Base-by-base conservation (phyloP, 768 basidiomycete genomes). In the Nevesoporus exiguus region DNA sequence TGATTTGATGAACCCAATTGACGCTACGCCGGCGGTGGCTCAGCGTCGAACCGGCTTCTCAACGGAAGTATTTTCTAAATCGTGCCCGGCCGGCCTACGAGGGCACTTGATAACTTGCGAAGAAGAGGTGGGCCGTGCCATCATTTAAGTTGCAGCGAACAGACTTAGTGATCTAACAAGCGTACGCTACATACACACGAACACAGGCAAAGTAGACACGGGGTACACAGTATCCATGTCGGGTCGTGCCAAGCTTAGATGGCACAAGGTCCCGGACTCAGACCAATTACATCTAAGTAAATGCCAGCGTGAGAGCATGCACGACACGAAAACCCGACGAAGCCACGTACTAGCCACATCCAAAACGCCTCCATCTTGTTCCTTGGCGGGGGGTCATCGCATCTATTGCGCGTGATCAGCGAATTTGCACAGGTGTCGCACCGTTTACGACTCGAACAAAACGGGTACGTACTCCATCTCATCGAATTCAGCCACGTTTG, bases 311-410 rank as follows among this genome's bases (percentile, higher is more conserved):
- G 9, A 39, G 25, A 3, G 30, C 34, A 25, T 21, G 37, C 4
- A 10, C 14, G 14, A 40, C 14, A 21, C n/a, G 4, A 14, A 3
- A 19, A n/a, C 14, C 21, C 19, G 11, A 21, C 3, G 21, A 5
- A 15, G 29, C 8, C 1, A 50, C 68, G 54, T 34, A 68, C 68
- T 14, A 70, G 37, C 68, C 66, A 67, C 57, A 46, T 47, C 68
- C 68, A 70, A 15, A 70, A 53, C 24, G 68, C 66, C 33, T 69
- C 61, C 2, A 62, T 0, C 52, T 33, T 51, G 50, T 71, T 71
- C 56, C 47, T 69, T 11, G 68, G 68, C 0, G 51, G 60, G 0
- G 66, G 66, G 4, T 71, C 70, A 1, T 70, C 68, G 36, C 49
- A 43, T 7, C 68, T 69, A 13, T 41, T 14, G n/a, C n/a, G 3